Conservation (phyloP, 1,284 basidiomycete species). For the Ustilago sp. region DNA sequence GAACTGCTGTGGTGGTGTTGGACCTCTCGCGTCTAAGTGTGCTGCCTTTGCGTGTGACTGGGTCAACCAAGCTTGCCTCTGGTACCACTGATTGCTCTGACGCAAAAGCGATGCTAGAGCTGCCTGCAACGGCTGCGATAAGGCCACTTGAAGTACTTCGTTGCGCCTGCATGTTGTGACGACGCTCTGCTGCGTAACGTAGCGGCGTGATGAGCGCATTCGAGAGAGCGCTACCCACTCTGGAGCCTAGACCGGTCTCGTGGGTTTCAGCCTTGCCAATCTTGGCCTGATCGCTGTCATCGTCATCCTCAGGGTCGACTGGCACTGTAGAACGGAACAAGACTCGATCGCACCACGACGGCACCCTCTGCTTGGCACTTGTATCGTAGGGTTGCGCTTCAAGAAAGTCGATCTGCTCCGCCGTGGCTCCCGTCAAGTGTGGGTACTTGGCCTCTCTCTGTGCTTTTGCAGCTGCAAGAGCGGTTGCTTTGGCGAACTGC, state of each 20-base stretch:
- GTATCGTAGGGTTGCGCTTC: conserved; percentile 72
- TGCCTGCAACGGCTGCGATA: conserved; percentile 29
- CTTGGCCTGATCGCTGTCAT: conserved; percentile 13
- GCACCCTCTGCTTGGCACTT: conserved; percentile 72
- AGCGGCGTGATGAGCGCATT: conserved; percentile 39
- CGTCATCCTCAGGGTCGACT: conserved; percentile 27
- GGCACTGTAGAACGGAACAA: conserved; percentile 63
- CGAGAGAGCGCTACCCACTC: conserved; percentile 44
- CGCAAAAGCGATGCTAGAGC: conserved; percentile 30
- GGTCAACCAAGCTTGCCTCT: conserved; percentile 20
- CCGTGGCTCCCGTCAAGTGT: conserved; percentile 42
- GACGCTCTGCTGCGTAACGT: conserved; percentile 41
- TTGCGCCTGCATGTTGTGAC: conserved; percentile 28
- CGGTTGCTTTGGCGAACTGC: conserved; percentile 21
- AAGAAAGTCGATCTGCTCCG: conserved; percentile 48
- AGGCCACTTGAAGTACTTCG: conserved; percentile 31
- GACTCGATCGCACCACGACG: conserved; percentile 71
- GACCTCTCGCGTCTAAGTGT: conserved; percentile 6
- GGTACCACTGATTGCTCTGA: conserved; percentile 13
- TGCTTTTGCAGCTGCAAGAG: conserved; percentile 30
- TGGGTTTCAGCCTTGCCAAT: not conserved
- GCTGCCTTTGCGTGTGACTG: conserved; percentile 18
- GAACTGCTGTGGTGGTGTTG: not conserved
- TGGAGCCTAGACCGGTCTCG: conserved; percentile 27
- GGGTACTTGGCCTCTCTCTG: conserved; percentile 44